Conservation (phyloP, 176 grass and related monocot species). For the Aegilops bicornis region DNA sequence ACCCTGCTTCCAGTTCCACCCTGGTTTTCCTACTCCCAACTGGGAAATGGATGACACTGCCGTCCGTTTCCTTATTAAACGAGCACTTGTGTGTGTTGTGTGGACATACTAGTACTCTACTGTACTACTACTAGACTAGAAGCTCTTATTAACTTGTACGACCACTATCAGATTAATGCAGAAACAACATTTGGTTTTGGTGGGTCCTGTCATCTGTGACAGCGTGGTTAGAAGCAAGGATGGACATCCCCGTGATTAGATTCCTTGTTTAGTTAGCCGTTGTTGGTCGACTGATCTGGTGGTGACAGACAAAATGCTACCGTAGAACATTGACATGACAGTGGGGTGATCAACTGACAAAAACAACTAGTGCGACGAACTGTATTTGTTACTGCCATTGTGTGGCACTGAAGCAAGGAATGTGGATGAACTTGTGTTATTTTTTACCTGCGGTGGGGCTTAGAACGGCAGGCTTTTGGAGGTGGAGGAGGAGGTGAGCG, state of each 20-base stretch:
- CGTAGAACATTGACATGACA: constrained; percentile 10
- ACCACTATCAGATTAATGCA: not conserved
- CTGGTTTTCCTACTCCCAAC: not conserved
- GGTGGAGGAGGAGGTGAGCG: constrained; percentile 59
- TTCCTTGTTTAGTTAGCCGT: not conserved
- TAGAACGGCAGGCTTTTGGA: constrained; percentile 98
- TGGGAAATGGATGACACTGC: not conserved
- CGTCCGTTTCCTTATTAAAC: not conserved
- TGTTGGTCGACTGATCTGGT: not conserved
- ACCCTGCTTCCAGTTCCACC: constrained; percentile 10
- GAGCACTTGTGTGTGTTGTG: too few species aligned
- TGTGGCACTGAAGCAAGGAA: not conserved
- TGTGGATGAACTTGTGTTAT: not conserved
- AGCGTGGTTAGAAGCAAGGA: not conserved
- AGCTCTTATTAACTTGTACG: not conserved
- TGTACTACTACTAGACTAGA: too few species aligned
- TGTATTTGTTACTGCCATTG: not conserved
- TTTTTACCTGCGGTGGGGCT: constrained; percentile 13
- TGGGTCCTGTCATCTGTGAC: not conserved
- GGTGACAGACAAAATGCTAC: constrained; percentile 12
- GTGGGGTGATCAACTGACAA: not conserved
- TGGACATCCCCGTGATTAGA: constrained; percentile 2
- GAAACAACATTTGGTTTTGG: not conserved
- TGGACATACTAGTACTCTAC: too few species aligned
- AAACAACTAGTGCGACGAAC: not conserved